Conservation (phyloP, 352 stramenopile genomes). For the Albugo candida region DNA sequence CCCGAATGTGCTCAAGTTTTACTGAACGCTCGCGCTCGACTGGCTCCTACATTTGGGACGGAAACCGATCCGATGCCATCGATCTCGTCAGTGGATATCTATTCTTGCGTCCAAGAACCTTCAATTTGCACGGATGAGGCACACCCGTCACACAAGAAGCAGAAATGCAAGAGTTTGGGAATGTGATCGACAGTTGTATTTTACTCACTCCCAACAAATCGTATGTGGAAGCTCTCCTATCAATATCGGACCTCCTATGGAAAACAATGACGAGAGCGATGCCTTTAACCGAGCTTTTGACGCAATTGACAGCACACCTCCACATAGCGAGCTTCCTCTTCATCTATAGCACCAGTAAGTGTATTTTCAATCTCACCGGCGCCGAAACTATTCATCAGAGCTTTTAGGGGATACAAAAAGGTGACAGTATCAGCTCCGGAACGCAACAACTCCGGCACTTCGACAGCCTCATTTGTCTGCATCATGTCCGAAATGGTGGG, state of each 20-base stretch:
- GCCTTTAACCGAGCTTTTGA: background rate
- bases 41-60: slow-evolving; percentile 15
- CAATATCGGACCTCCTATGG: background rate
- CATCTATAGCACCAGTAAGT: slow-evolving; percentile 13
- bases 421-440: slow-evolving; percentile 46
- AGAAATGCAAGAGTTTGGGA: slow-evolving; percentile 18
- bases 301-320: slow-evolving; percentile 40
- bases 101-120: too few relatives aligned
- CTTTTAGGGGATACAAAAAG: slow-evolving; percentile 65
- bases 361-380: slow-evolving; percentile 39
- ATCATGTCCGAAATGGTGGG: slow-evolving; percentile 4
- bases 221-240: too few relatives aligned
- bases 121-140: slow-evolving; percentile 3
- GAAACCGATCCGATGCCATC: slow-evolving; percentile 33
- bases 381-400: background rate
- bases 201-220: too few relatives aligned
- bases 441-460: slow-evolving; percentile 13
- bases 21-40: slow-evolving; percentile 15
- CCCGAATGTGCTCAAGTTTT: slow-evolving; percentile 17
- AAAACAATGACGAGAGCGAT: background rate
- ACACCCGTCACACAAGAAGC: slow-evolving; percentile 15
- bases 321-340: slow-evolving; percentile 21
- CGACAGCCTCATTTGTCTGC: slow-evolving; percentile 5
- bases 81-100: slow-evolving; percentile 34
- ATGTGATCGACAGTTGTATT: slow-evolving; percentile 1